Conservation (phyloP, 2,329 filamentous ascomycete species). For the Fusarium sulawesiense region DNA sequence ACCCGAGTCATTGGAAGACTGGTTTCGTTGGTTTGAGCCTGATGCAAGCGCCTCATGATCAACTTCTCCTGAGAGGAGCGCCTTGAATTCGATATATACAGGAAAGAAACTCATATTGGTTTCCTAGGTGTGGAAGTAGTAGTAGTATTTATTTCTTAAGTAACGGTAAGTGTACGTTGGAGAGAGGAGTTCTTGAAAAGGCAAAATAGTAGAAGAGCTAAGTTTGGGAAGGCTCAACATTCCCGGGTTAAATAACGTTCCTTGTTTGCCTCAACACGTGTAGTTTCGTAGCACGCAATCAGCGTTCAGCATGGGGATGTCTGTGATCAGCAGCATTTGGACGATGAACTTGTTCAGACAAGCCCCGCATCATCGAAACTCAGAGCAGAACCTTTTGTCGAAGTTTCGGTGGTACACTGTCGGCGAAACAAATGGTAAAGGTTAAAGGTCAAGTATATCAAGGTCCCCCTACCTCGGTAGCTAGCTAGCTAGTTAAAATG, state of each 20-base stretch:
- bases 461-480: too few relatives aligned
- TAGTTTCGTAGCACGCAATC: neutral
- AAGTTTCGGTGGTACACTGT: neutral
- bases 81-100: too few relatives aligned
- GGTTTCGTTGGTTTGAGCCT: neutral
- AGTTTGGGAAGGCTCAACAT: too few relatives aligned
- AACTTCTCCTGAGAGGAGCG: neutral
- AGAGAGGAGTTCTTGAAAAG: rapidly evolving
- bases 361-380: rapidly evolving
- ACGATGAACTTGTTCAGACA: neutral
- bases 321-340: neutral
- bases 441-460: neutral
- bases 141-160: neutral
- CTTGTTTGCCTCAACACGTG: neutral
- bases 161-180: neutral
- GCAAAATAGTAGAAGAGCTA: neutral
- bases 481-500: too few relatives aligned
- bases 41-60: neutral
- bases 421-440: neutral
- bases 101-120: neutral
- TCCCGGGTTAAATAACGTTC: too few relatives aligned
- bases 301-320: rapidly evolving
- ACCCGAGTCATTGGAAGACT: neutral
- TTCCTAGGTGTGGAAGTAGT: neutral
- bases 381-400: neutral